Base-by-base conservation (phyloP, 768 basidiomycete species). In the Floccularia luteovirens region DNA sequence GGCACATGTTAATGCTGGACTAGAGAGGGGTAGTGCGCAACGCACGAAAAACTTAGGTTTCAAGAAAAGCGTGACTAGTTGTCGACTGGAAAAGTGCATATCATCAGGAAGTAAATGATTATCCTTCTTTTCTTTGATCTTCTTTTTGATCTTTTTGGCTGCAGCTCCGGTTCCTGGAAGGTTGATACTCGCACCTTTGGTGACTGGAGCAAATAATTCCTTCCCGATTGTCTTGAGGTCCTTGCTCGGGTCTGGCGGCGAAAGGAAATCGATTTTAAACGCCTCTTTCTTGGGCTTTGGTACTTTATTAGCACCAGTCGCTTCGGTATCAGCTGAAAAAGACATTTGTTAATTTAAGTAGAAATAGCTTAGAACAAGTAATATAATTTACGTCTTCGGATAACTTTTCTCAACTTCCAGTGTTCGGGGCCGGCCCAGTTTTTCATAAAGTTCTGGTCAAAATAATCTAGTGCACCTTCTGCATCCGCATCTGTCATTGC, bases 381-480 rank as follows among this genome's bases (percentile, higher is more conserved):
- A 36, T 40, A 24, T 10, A 10, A 58, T 79, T 61, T 47, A 93
- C 90, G 74, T 68, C 74, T 77, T 44, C 85, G 75, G 38, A 90
- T 67, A n/a, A 81, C 72, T 54, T 81, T 86, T 45, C 86, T 69
- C 53, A 98, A 59, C 57, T 94, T 98, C 94, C 96, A 99, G 56
- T 99, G 96, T 60, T 98, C 90, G 5, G 93, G 93, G 0, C 96
- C 96, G 3, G 96, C 96, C 96, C 96, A 99, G 50, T 94, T 94
- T 71, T 89, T 94, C 50, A 82, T 68, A 52, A 87, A 73, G 45
- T 69, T 78, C 51, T 81, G 74, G 58, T 98, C 93, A 55, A 98
- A 96, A 59, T 94, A 96, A 51, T 93, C 91, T 42, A 86, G 77
- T 42, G 71, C 74, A 3, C 64, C 69, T n/a, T 69, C 72, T 5